Evolutionary conservation across 2,329 filamentous ascomycete genomes (phyloP), one percentile per base, ranked within the genome.

Genomic region (Fusarium piperis): DNA sequence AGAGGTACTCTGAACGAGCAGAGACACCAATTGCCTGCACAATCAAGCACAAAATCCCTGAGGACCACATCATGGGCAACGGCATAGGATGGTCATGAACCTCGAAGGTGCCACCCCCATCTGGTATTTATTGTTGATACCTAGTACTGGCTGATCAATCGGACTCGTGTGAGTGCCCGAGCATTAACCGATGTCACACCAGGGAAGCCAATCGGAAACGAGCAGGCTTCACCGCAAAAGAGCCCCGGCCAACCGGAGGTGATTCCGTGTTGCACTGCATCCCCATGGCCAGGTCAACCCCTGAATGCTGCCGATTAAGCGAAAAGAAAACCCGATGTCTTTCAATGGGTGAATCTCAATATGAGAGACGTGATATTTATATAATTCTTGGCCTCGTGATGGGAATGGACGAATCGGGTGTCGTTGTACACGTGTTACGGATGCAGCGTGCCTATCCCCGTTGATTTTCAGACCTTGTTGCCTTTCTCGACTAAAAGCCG

Each of bases 31-130:
- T 15, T 1, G 41, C 52, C n/a, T 73, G 70, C 13, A 73, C n/a
- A 4, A 59, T 55, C 39, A 68, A 33, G 23, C 26, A 56, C 2
- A 73, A 7, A 0, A 71, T 10, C 2, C 59, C 32, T 10, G 32
- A 28, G 5, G 67, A 26, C 70, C 70, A 41, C 70, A 72, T 73
- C 6, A 30, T 62, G 39, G 36, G 7, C 6, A 12, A 18, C 32
- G 38, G 36, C 56, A 62, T 62, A 20, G n/a, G 7, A 10, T 26
- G 36, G 30, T 32, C 33, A 36, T 26, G 56, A 16, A 12, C 36
- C 10, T 11, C 4, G 23, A 30, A 30, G 13, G 46, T 30, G 20
- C 18, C 9, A 23, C n/a, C 51, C 12, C 30, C 15, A 15, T 23
- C 28, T 13, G 10, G 2, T 59, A 59, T 59, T 59, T 59, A 51